Percentiles rank a stretch among this genome's conserved stretches.
These are phyloP conservation scores for Lizonia empirigonia DNA, from an alignment of 2,329 filamentous ascomycete species.

Conservation along the genomic window DNA sequence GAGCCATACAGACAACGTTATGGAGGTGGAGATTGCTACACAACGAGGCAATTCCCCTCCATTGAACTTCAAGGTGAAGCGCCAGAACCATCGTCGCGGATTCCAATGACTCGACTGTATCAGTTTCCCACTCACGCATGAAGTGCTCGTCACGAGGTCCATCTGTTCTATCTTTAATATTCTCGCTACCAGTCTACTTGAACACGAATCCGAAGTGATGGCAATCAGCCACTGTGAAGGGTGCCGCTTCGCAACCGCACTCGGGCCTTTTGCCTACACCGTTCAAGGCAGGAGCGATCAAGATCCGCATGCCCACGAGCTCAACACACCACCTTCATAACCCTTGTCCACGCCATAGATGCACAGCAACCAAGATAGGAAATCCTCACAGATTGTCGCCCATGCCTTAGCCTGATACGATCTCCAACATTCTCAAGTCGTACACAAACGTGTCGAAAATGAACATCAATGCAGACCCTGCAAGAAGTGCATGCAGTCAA, in stretches of 20 bases:
- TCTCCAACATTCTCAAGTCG: background rate
- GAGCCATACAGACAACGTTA: background rate
- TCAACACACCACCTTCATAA: background rate
- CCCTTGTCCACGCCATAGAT: background rate
- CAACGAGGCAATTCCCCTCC: background rate
- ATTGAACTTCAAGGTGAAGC: background rate
- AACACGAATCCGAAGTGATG: background rate
- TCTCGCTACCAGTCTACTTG: background rate
- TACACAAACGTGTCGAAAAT: background rate
- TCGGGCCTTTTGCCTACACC: background rate
- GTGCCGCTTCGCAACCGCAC: background rate
- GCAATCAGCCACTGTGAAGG: background rate
- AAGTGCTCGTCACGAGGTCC: background rate
- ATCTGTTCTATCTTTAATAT: no score
- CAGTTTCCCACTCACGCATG: background rate
- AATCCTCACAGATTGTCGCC: background rate
- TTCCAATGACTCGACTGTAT: background rate
- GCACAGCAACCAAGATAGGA: background rate
- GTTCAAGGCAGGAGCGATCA: slow-evolving; percentile 2
- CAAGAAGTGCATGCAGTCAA: background rate
- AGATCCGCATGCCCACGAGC: background rate
- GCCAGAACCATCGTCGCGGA: background rate
- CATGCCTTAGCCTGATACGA: background rate
- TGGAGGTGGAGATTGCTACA: background rate
- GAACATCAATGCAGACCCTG: background rate